Base-by-base conservation (phyloP, 2,329 filamentous ascomycete species). In the Teratosphaeria pseudoeucalypti region DNA sequence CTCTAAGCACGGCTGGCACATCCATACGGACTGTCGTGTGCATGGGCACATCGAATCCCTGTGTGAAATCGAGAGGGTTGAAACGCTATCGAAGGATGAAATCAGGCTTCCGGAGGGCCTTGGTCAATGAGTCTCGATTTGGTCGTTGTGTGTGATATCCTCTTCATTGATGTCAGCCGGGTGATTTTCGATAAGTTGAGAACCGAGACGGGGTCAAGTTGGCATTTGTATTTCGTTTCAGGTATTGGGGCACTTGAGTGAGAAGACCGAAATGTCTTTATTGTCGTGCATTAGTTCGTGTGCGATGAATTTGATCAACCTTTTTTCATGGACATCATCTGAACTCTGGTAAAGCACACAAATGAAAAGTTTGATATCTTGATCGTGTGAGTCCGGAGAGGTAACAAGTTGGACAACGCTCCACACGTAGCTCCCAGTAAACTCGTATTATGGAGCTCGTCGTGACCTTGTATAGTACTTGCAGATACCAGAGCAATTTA, bases 21-120 rank as follows among this genome's bases (percentile, higher is more conserved):
- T 65, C 65, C 12, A 66, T 39, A 14, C 60, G 63, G 56, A 64
- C 59, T 5, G 62, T 64, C 2, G 62, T 53, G 49, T 66, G 64
- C 54, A 60, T 58, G 0, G 56, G 53, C n/a, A 27, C 34, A 32
- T 34, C 26, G 1, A 52, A 19, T 2, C 56, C 57, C 4, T 59
- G 55, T 19, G 27, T 55, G 34, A 64, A 26, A 5, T 29, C 14
- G 61, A 23, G 6, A 65, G 59, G 7, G 52, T 54, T 7, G 59
- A 56, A 5, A 59, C 54, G 3, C 34, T 57, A 16, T 63, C 65
- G 34, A 56, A 47, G 7, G 54, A 27, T 6, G 64, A 58, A 34
- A 54, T 43, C n/a, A 62, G 61, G 26, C 55, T 57, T 14, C 32
- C 53, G 10, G 39, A 29, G 2, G 61, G 4, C 14, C 19, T 11